These are phyloP conservation scores for Phylloboletellus chloephorus DNA, from an alignment of 1,284 basidiomycete genomes.

Conservation along the genomic window DNA sequence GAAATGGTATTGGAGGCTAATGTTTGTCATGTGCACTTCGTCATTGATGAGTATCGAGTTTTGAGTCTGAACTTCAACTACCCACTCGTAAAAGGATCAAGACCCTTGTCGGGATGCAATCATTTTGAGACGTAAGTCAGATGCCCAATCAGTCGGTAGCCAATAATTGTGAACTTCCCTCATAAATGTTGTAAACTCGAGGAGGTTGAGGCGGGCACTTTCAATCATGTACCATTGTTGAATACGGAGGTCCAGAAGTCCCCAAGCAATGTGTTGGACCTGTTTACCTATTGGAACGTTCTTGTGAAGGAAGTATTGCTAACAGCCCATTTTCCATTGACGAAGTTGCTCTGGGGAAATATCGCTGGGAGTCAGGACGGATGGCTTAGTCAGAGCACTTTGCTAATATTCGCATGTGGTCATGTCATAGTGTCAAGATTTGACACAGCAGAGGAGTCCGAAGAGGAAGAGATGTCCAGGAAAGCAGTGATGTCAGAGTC, in stretches of 20 bases:
- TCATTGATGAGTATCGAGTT: slow-evolving; percentile 1
- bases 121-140: not conserved
- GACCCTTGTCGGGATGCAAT: not conserved
- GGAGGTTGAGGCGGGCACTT: not conserved
- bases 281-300: no score
- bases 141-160: slow-evolving; percentile 4
- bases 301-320: no score
- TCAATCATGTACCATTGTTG: slow-evolving; percentile 9
- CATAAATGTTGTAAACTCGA: slow-evolving; percentile 5
- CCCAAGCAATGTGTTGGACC: no score
- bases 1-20: slow-evolving; percentile 5
- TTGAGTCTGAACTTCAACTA: not conserved
- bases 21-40: not conserved
- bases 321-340: no score
- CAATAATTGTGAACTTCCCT: not conserved
- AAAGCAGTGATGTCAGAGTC: no score
- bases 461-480: no score
- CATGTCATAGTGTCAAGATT: no score
- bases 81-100: slow-evolving; percentile 9
- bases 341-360: no score
- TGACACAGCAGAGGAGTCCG: no score
- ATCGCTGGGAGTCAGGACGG: no score
- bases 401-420: no score
- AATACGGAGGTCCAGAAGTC: not conserved
- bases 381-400: no score